Evolutionary conservation across 2,329 filamentous ascomycete species (phyloP).

Genomic region (Colletotrichum phormii): DNA sequence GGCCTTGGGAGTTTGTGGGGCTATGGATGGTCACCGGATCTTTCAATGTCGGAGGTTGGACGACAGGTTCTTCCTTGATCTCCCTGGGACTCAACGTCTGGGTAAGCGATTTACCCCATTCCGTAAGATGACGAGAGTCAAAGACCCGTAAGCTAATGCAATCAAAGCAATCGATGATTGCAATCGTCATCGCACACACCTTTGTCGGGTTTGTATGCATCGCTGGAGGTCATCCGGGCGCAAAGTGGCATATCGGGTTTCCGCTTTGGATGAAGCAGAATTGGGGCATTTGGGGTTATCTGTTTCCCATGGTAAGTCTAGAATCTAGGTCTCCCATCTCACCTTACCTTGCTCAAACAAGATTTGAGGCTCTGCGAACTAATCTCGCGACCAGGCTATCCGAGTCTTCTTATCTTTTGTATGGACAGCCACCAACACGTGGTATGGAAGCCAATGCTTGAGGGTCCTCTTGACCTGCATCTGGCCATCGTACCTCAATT

Average conservation of each 20-base stretch:
- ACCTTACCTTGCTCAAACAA: too few relatives aligned
- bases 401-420: constrained; percentile 38
- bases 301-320: constrained; percentile 35
- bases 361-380: not conserved
- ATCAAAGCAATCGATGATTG: constrained; percentile 35
- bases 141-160: not conserved
- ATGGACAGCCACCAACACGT: constrained; percentile 40
- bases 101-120: constrained; percentile 6
- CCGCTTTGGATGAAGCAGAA: constrained; percentile 41
- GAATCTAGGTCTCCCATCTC: not conserved
- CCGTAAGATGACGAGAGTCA: too few relatives aligned
- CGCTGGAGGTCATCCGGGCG: constrained; percentile 39
- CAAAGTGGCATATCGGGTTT: constrained; percentile 42
- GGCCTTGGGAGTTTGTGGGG: not conserved
- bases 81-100: constrained; percentile 39
- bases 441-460: constrained; percentile 39
- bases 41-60: constrained; percentile 37
- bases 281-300: constrained; percentile 40
- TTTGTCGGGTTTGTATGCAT: constrained; percentile 39
- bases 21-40: not conserved
- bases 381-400: constrained; percentile 1
- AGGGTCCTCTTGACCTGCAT: constrained; percentile 34
- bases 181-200: constrained; percentile 36
- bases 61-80: constrained; percentile 41
- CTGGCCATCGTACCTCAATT: constrained; percentile 35